Percentiles rank a stretch among this genome's conserved stretches.
phyloP scores from a whole-genome alignment of 1,284 basidiomycete genomes.

The Gymnopus androsaceus region DNA sequence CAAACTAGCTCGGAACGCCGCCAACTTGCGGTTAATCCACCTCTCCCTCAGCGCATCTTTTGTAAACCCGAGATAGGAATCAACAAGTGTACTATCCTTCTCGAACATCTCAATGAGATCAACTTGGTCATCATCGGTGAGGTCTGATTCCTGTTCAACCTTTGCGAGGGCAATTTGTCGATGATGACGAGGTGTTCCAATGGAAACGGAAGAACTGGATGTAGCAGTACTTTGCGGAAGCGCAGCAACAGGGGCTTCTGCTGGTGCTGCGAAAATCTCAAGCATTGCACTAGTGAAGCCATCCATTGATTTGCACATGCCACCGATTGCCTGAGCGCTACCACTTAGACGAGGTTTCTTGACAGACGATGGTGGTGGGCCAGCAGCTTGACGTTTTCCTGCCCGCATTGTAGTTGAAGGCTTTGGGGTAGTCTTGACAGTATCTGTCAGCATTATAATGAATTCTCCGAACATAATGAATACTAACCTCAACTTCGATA shows the following conservation, averaged over 20 bases:
- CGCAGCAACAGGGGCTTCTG: no score
- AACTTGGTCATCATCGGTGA: not conserved
- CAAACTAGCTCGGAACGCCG: not conserved
- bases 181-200: not conserved
- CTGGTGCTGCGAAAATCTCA: not conserved
- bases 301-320: not conserved
- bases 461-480: not conserved
- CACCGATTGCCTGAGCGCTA: not conserved
- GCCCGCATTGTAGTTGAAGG: not conserved
- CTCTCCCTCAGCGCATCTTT: not conserved
- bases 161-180: not conserved
- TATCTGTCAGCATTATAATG: no score
- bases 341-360: not conserved
- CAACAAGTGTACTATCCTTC: not conserved
- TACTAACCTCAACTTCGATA: not conserved
- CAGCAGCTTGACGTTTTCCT: not conserved
- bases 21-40: not conserved
- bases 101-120: not conserved
- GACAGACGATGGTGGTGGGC: not conserved
- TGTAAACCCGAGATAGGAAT: not conserved
- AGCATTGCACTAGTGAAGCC: not conserved
- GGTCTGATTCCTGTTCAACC: not conserved
- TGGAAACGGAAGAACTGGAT: not conserved
- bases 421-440: no score
- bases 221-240: not conserved